Conservation (phyloP, 2,329 filamentous ascomycete genomes). For the Thelonectria discophora region DNA sequence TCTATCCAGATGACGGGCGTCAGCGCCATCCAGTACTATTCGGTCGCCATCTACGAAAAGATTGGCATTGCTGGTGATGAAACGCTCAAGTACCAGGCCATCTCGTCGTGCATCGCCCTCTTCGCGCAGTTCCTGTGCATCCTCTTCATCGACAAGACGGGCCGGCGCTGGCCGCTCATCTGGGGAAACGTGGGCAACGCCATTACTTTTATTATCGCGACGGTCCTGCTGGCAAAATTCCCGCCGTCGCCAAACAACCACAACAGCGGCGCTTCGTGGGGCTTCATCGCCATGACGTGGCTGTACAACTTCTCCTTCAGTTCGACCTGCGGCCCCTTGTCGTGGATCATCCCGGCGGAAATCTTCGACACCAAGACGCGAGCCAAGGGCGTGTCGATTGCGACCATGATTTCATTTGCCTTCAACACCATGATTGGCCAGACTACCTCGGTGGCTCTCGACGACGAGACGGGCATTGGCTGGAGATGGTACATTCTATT, state of each 20-base stretch:
- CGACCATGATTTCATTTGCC: conserved; percentile 76
- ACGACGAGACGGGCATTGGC: conserved; percentile 51
- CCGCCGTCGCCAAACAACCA: conserved; percentile 59
- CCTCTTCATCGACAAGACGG: conserved; percentile 72
- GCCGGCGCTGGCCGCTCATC: conserved; percentile 78
- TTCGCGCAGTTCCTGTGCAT: conserved; percentile 75
- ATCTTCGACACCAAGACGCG: conserved; percentile 82
- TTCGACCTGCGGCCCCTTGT: conserved; percentile 73
- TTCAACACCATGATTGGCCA: conserved; percentile 79
- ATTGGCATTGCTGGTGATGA: conserved; percentile 73
- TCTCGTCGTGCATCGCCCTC: conserved; percentile 75
- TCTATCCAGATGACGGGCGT: conserved; percentile 81
- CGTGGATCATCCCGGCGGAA: conserved; percentile 70
- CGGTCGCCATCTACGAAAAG: conserved; percentile 70
- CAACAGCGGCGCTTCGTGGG: conserved; percentile 67
- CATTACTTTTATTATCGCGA: conserved; percentile 76
- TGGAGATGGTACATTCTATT: conserved; percentile 61
- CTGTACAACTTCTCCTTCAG: conserved; percentile 82
- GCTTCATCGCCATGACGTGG: conserved; percentile 79
- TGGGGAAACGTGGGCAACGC: conserved; percentile 76
- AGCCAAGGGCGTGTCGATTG: conserved; percentile 77
- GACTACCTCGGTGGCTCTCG: conserved; percentile 66
- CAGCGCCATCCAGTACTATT: conserved; percentile 79
- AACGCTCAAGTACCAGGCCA: conserved; percentile 78
- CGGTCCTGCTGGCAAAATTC: conserved; percentile 61